These are phyloP conservation scores for Jimgerdemannia flammicorona DNA, from an alignment of 192 early-diverging fungal species.

Conservation along the genomic window DNA sequence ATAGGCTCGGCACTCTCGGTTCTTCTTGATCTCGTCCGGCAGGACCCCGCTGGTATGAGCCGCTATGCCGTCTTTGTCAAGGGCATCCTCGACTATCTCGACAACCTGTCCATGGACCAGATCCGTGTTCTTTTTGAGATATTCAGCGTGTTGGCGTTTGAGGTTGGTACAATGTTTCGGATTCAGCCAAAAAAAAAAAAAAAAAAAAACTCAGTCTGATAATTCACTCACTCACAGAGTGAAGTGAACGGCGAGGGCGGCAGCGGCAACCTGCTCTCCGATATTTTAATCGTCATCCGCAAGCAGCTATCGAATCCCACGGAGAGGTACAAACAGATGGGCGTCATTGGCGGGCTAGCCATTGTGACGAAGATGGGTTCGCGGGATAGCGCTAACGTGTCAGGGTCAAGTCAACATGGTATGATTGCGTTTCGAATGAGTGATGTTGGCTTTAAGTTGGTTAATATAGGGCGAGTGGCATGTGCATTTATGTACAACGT, in stretches of 20 bases:
- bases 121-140: slow-evolving; percentile 64
- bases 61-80: slow-evolving; percentile 67
- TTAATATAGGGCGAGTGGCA: too few species aligned
- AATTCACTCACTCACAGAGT: slow-evolving; percentile 5
- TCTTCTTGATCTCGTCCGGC: slow-evolving; percentile 46
- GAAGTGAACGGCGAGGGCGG: slow-evolving; percentile 3
- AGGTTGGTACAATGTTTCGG: slow-evolving; percentile 24
- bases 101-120: slow-evolving; percentile 59
- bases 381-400: not conserved
- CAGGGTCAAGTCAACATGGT: slow-evolving; percentile 19
- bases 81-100: slow-evolving; percentile 69
- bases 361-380: slow-evolving; percentile 59
- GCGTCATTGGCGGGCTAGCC: slow-evolving; percentile 66
- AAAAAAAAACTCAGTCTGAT: too few species aligned
- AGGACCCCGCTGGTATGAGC: slow-evolving; percentile 43
- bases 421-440: too few species aligned
- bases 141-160: slow-evolving; percentile 57
- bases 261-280: slow-evolving; percentile 47
- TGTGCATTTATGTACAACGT: too few species aligned
- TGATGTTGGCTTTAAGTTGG: too few species aligned
- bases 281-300: slow-evolving; percentile 67
- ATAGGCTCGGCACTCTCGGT: slow-evolving; percentile 60
- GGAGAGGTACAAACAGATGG: slow-evolving; percentile 64
- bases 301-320: slow-evolving; percentile 73
- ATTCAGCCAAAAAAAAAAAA: not conserved